These are phyloP conservation scores for Lactifluus piperatus DNA, from an alignment of 768 basidiomycete species.

Conservation along the genomic window DNA sequence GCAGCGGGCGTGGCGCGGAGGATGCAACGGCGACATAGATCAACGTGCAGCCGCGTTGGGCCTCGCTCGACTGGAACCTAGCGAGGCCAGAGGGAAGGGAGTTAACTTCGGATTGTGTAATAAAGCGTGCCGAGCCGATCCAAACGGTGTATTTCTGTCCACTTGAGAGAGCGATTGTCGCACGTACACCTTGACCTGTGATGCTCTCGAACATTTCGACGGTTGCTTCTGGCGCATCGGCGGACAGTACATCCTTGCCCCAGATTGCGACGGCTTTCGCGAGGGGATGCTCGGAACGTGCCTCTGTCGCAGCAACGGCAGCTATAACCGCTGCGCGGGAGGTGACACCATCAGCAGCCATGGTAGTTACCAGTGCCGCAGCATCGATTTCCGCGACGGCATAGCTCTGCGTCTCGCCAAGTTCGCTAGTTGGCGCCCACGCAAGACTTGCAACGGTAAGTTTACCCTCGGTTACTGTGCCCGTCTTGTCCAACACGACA, in stretches of 20 bases:
- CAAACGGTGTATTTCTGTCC: slow-evolving; percentile 42
- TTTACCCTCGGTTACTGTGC: slow-evolving; percentile 94
- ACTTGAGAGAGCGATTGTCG: slow-evolving; percentile 47
- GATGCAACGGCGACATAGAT: slow-evolving; percentile 70
- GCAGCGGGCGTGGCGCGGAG: slow-evolving; percentile 38
- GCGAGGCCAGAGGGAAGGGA: slow-evolving; percentile 51
- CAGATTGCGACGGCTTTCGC: slow-evolving; percentile 87
- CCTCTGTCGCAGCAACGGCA: slow-evolving; percentile 81
- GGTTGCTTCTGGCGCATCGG: slow-evolving; percentile 39
- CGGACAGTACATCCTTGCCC: slow-evolving; percentile 54
- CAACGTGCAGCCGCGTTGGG: slow-evolving; percentile 67
- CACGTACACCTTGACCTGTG: slow-evolving; percentile 83
- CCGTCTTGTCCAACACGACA: slow-evolving; percentile 94
- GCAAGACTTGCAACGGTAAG: slow-evolving; percentile 65
- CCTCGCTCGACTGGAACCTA: slow-evolving; percentile 63
- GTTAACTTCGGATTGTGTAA: slow-evolving; percentile 44
- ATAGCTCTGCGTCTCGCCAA: slow-evolving; percentile 22
- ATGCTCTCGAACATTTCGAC: slow-evolving; percentile 78
- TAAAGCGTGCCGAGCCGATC: slow-evolving; percentile 71
- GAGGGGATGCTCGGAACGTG: slow-evolving; percentile 91
- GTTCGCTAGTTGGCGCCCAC: slow-evolving; percentile 51
- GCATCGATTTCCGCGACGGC: slow-evolving; percentile 13
- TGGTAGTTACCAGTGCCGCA: slow-evolving; percentile 22
- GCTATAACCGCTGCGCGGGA: slow-evolving; percentile 55
- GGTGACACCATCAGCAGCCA: slow-evolving; percentile 55